Conservation (phyloP, 148 eudicot genomes). For the Rhododendron henanense region DNA sequence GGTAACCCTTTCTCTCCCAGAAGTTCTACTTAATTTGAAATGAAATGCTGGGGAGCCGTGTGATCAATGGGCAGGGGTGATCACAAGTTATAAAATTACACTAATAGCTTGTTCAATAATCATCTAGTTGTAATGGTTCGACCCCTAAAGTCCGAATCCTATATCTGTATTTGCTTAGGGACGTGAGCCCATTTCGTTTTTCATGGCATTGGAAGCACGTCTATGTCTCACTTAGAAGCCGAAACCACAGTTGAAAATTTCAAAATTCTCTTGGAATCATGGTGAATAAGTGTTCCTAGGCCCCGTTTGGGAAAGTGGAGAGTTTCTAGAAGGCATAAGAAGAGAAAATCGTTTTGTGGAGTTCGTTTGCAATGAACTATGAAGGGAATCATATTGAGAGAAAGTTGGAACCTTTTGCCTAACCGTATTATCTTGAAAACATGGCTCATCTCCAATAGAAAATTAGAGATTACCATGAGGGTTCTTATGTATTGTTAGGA, state of each 20-base stretch:
- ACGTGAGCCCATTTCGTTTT: not conserved
- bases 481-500: not conserved
- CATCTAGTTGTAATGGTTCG: not conserved
- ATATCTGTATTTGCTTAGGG: not conserved
- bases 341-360: not conserved
- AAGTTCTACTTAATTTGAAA: not conserved
- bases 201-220: not conserved
- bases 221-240: not conserved
- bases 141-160: not conserved
- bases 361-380: not conserved
- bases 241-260: not conserved
- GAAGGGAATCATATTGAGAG: not conserved
- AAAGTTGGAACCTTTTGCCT: not conserved
- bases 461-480: not conserved
- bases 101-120: not conserved
- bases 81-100: not conserved
- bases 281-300: not conserved
- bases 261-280: not conserved
- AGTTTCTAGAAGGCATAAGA: not conserved
- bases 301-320: not conserved
- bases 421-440: not conserved
- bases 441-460: not conserved
- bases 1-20: conserved; percentile 30
- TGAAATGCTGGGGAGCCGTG: not conserved
- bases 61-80: not conserved